Evolutionary conservation across 2,329 filamentous ascomycete species (phyloP).

Genomic region (Iodosphaeria phyllophila): DNA sequence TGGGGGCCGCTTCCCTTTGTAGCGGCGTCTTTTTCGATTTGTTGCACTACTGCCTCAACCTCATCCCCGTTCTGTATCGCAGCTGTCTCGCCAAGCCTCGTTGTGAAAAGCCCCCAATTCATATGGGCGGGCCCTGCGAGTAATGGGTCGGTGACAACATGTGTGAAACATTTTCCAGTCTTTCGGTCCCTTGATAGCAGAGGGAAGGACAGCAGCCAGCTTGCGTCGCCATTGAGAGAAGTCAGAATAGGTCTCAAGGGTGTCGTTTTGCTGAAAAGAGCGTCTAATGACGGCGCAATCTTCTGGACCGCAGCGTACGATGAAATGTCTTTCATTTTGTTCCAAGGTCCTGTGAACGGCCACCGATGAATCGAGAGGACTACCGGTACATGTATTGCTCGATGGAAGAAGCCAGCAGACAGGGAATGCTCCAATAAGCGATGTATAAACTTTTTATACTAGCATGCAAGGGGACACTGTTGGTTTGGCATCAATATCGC

Average conservation of each 20-base stretch:
- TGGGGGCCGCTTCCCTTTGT: not conserved
- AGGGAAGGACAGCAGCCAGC: slow-evolving; percentile 16
- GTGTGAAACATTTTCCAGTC: slow-evolving; percentile 10
- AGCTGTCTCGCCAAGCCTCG: slow-evolving; percentile 1
- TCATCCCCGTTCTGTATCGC: slow-evolving; percentile 3
- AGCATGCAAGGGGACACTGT: no score
- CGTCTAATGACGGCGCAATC: no score
- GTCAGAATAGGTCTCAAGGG: slow-evolving; percentile 13
- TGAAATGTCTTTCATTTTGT: no score
- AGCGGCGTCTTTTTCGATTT: slow-evolving; percentile 5
- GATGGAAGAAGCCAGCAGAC: no score
- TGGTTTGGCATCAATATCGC: no score
- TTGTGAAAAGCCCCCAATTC: slow-evolving; percentile 2
- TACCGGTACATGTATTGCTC: no score
- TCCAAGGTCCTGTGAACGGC: no score
- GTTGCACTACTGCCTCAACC: slow-evolving; percentile 4
- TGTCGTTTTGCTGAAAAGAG: no score
- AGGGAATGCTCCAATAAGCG: no score
- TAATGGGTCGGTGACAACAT: slow-evolving; percentile 16
- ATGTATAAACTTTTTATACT: no score
- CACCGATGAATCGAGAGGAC: no score
- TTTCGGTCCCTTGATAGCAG: slow-evolving; percentile 8
- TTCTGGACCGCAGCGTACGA: no score
- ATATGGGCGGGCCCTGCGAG: slow-evolving; percentile 7
- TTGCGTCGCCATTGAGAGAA: slow-evolving; percentile 15